Evolutionary conservation across 2,329 filamentous ascomycete species (phyloP), one percentile per base, ranked within the genome.

Genomic region (Orbilia quercus): DNA sequence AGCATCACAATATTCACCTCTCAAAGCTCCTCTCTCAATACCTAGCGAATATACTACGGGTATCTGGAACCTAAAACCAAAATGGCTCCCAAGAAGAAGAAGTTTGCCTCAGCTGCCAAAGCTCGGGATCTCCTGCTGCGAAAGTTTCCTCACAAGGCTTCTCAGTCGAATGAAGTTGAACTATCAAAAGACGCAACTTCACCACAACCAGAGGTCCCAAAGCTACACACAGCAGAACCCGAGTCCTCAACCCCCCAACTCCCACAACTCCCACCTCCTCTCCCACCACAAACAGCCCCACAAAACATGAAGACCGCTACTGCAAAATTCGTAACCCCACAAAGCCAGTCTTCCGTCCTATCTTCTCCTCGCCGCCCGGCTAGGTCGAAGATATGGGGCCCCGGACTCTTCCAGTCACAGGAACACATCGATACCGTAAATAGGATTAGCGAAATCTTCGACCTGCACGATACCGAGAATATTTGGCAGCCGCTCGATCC

Each of bases 401-500:
- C 38, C 7, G 62, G 50, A 12, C 31, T 66, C 5, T 57, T 57
- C 42, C 62, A 66, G 28, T 57, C 38, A 0, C 25, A 66, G 22
- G 28, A 55, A 23, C 60, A 65, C 20, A 54, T 65, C 36, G 60
- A 54, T 14, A 18, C 45, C 2, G 50, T 65, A 9, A 54, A 55
- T n/a, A 20, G 45, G 7, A 38, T 65, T 23, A 40, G 60, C 16
- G 50, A 55, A 22, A 38, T 55, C 7, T 48, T 65, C 38, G 60
- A 65, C 14, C 31, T 55, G 7, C 48, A 54, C 4, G 38, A 38
- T 2, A 34, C 18, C 9, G 60, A 65, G 14, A 16, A 54, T 23
- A 44, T 65, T 23, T 65, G 60, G 60, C 62, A 57, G 38, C 50
- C 62, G n/a, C 9, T 50, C 14, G 51, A 66, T 48, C 62, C 62